Conservation (phyloP, 306 rosid species). For the Lathyrus sativus region DNA sequence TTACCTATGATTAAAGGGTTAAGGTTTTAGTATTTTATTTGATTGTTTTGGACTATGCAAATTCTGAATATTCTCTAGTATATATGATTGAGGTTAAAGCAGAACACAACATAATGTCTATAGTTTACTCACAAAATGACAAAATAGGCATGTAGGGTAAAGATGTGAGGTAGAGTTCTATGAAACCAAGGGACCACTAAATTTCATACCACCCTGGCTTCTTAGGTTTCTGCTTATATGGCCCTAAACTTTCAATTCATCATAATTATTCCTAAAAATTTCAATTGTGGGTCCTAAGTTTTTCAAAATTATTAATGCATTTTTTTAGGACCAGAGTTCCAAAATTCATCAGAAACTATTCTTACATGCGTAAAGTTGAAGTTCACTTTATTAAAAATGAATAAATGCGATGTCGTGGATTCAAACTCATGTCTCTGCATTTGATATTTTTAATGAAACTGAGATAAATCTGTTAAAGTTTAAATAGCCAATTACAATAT, state of each 20-base stretch:
- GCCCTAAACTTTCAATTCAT: background rate
- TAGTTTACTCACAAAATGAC: conserved; percentile 22
- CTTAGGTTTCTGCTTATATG: conserved; percentile 25
- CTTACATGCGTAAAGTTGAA: too few species aligned
- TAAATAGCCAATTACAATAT: conserved; percentile 21
- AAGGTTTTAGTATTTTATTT: background rate
- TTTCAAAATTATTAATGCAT: background rate
- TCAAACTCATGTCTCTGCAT: too few species aligned
- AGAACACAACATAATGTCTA: conserved; percentile 28
- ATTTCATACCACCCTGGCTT: background rate
- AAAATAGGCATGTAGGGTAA: conserved; percentile 20
- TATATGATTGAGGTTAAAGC: conserved; percentile 33
- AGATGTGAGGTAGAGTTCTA: conserved; percentile 13
- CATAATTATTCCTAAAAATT: background rate
- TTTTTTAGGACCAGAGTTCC: background rate
- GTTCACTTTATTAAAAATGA: too few species aligned
- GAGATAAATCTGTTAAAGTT: conserved; percentile 5
- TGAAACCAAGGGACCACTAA: conserved; percentile 15
- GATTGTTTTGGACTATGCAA: conserved; percentile 14
- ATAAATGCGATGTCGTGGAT: too few species aligned
- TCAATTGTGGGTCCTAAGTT: conserved; percentile 8
- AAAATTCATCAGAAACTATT: background rate
- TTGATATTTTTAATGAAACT: too few species aligned
- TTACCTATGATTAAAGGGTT: conserved; percentile 5
- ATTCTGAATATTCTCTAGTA: conserved; percentile 31